A percentile compares a stretch with the other conserved stretches of the same genome.
Conservation (phyloP, 2,329 filamentous ascomycete species). For the Talaromyces sp. region DNA sequence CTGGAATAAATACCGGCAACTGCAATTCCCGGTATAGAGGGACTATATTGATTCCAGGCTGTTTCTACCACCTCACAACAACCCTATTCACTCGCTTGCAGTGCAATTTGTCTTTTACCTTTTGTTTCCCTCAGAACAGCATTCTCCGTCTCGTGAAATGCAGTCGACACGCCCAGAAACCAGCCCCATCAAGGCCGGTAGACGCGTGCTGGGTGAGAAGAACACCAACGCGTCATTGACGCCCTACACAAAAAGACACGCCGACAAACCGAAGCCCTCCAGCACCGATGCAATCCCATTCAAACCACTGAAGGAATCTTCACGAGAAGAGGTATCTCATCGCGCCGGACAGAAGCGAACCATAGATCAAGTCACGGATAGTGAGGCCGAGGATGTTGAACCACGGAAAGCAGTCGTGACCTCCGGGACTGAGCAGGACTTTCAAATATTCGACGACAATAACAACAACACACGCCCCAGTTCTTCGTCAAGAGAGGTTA, state of each 20-base stretch:
- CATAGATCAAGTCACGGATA: conserved; percentile 33
- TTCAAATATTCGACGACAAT: conserved; percentile 18
- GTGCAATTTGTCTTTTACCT: background rate
- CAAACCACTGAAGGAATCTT: conserved; percentile 15
- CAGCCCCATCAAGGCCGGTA: conserved; percentile 32
- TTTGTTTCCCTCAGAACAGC: background rate
- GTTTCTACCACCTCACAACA: background rate
- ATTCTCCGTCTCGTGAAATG: conserved; percentile 13
- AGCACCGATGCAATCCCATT: conserved; percentile 23
- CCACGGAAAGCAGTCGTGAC: conserved; percentile 14
- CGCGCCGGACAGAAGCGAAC: conserved; percentile 37
- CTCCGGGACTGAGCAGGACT: conserved; percentile 12
- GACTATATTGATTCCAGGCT: background rate
- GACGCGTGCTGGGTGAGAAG: conserved; percentile 38
- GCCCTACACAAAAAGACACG: conserved; percentile 19
- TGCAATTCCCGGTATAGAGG: background rate
- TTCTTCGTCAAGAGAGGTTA: conserved; percentile 13
- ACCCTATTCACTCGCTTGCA: background rate
- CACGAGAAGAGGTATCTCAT: conserved; percentile 21
- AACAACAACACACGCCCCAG: conserved; percentile 14
- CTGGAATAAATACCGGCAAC: background rate
- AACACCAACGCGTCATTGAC: conserved; percentile 37
- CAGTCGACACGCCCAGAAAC: conserved; percentile 18
- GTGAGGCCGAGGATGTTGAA: conserved; percentile 12
- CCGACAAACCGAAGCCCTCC: conserved; percentile 18